These are phyloP conservation scores for Curvularia sp. DNA, from an alignment of 2,329 filamentous ascomycete species.

Conservation along the genomic window DNA sequence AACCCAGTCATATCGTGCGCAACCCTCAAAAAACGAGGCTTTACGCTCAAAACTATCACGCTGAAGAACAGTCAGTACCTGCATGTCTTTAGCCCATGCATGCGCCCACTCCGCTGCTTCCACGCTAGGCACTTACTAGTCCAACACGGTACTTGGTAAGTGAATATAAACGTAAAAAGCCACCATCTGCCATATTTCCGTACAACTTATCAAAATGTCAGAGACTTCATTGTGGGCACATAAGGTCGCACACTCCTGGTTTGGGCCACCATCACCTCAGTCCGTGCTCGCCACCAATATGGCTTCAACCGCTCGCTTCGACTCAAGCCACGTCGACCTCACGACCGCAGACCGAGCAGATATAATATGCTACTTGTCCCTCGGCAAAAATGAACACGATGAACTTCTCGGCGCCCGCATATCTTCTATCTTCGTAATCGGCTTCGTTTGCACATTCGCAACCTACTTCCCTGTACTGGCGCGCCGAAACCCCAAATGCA, in stretches of 20 bases:
- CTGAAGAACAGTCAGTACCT: not conserved
- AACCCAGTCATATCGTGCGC: too few species aligned
- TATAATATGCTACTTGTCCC: slow-evolving; percentile 7
- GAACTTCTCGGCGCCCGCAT: not conserved
- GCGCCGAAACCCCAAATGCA: slow-evolving; percentile 5
- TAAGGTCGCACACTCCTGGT: not conserved
- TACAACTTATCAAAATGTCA: too few species aligned
- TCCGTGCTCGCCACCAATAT: not conserved
- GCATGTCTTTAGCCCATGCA: not conserved
- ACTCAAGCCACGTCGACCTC: slow-evolving; percentile 3
- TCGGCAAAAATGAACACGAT: slow-evolving; percentile 4
- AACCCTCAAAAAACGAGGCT: too few species aligned
- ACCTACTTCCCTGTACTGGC: slow-evolving; percentile 12
- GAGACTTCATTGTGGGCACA: fast-evolving
- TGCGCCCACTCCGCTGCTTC: not conserved
- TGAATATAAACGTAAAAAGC: not conserved
- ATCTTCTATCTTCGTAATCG: slow-evolving; percentile 14
- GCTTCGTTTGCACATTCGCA: slow-evolving; percentile 3
- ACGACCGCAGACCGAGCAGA: slow-evolving; percentile 2
- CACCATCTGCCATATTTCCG: not conserved
- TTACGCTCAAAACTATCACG: too few species aligned
- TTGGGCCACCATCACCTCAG: not conserved
- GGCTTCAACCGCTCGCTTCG: not conserved
- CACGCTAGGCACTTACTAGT: not conserved
- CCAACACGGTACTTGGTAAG: slow-evolving; percentile 15